Percentiles rank a stretch among this genome's conserved stretches.
phyloP scores from a whole-genome alignment of 345 rosid genomes.

The Citrus australasica region DNA sequence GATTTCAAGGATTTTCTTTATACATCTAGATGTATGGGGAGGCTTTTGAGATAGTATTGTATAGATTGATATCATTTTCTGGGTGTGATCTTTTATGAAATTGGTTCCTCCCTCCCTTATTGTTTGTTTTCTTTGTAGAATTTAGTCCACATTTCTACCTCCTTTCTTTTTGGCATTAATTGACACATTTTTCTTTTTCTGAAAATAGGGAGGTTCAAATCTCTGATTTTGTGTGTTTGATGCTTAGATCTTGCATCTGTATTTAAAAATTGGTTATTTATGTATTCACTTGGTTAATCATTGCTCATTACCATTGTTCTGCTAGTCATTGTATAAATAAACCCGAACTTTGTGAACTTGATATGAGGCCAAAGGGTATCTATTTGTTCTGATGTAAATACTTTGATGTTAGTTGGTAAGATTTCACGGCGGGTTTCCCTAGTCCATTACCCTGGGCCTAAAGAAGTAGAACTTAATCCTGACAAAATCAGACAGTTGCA shows the following conservation, averaged over 20 bases:
- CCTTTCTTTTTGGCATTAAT: background rate
- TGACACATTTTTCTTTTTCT: background rate
- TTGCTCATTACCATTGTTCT: background rate
- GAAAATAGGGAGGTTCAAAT: background rate
- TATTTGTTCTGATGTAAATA: background rate
- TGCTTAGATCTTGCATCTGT: background rate
- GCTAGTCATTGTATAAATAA: background rate
- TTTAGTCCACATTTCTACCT: background rate
- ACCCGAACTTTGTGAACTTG: background rate
- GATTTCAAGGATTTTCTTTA: background rate
- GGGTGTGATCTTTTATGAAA: background rate
- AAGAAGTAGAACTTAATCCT: conserved; percentile 34
- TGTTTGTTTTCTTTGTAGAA: background rate
- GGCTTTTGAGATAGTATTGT: background rate
- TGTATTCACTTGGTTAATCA: background rate
- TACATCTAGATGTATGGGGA: too few species aligned
- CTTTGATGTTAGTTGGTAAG: conserved; percentile 47
- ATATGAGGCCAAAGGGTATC: background rate
- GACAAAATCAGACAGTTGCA: conserved; percentile 8
- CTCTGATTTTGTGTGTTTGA: background rate
- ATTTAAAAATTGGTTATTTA: background rate
- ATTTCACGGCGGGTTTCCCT: conserved; percentile 57
- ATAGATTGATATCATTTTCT: background rate
- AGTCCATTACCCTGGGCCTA: conserved; percentile 62
- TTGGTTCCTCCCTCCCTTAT: background rate